These are phyloP conservation scores for Penicillium fuscoglaucum DNA, from an alignment of 2,329 filamentous ascomycete genomes.

Conservation along the genomic window DNA sequence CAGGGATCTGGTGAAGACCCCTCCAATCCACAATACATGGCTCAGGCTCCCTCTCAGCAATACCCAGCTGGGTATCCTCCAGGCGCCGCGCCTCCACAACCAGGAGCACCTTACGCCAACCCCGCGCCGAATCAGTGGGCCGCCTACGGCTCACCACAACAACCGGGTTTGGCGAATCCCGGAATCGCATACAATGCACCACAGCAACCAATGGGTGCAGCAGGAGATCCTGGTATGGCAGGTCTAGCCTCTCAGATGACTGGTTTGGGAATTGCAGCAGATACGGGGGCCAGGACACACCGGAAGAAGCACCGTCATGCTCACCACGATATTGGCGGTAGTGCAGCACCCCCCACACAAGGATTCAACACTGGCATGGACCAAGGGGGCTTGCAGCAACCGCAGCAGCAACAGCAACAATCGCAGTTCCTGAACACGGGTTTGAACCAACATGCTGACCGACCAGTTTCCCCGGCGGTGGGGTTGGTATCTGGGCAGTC, in stretches of 20 bases:
- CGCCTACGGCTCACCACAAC: conserved; percentile 31
- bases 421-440: conserved; percentile 62
- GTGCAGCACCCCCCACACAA: conserved; percentile 56
- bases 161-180: conserved; percentile 27
- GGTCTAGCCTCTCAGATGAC: conserved; percentile 68
- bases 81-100: conserved; percentile 41
- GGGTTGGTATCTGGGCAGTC: conserved; percentile 22
- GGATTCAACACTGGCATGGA: conserved; percentile 71
- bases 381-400: conserved; percentile 54
- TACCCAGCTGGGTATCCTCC: conserved; percentile 37
- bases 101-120: conserved; percentile 38
- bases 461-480: conserved; percentile 33
- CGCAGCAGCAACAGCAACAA: conserved; percentile 51
- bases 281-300: conserved; percentile 47
- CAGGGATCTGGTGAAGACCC: conserved; percentile 50
- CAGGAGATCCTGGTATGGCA: conserved; percentile 38
- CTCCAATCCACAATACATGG: conserved; percentile 53
- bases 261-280: conserved; percentile 65
- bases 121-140: conserved; percentile 36
- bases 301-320: conserved; percentile 96
- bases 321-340: conserved; percentile 76
- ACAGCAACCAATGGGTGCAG: conserved; percentile 27
- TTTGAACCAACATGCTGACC: conserved; percentile 39
- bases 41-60: conserved; percentile 55
- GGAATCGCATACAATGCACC: conserved; percentile 31